Base-by-base conservation (phyloP, 495 filamentous ascomycete genomes). In the Penicillium taxi region DNA sequence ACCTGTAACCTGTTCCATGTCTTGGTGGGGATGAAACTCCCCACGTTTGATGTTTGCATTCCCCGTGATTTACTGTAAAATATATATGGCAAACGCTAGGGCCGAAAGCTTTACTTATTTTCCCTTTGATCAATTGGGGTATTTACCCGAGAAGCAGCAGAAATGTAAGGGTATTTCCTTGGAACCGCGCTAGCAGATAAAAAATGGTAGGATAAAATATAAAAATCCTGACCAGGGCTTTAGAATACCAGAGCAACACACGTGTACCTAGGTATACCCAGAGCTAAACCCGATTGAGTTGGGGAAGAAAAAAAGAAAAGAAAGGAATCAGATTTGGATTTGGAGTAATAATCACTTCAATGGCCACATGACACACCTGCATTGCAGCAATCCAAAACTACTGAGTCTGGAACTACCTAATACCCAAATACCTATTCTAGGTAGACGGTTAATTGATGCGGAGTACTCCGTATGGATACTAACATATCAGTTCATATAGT, bases 51-150 rank as follows among this genome's bases (percentile, higher is more conserved):
- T 56, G 47, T 53, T 58, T 50, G 45, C 54, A 58, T 58, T 55
- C 48, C 45, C 52, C 42, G 52, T 56, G 55, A 52, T 50, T 58
- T 56, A 48, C 46, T 58, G 53, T 56, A 56, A 47, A 56, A 51
- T 56, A 56, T 53, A 48, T 50, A 44, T 47, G 54, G 53, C 51
- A 53, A 45, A 40, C 50, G 51, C 44, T 39, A 45, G 47, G 47
- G 50, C 50, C 39, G 43, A 51, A 54, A 45, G 35, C 40, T 37
- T 37, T 44, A 29, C 20, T 40, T 32, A 27, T 32, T 56, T 53
- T 50, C 39, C 42, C 48, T 52, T 52, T 40, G 44, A 11, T 30
- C 26, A 42, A 36, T 51, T 43, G 28, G 31, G 36, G 31, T 38
- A 32, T 37, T 19, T 9, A 31, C 23, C 28, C 12, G 28, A 33